Conservation (phyloP, 805 yeast species). For the Nakazawaea wickerhamii region DNA sequence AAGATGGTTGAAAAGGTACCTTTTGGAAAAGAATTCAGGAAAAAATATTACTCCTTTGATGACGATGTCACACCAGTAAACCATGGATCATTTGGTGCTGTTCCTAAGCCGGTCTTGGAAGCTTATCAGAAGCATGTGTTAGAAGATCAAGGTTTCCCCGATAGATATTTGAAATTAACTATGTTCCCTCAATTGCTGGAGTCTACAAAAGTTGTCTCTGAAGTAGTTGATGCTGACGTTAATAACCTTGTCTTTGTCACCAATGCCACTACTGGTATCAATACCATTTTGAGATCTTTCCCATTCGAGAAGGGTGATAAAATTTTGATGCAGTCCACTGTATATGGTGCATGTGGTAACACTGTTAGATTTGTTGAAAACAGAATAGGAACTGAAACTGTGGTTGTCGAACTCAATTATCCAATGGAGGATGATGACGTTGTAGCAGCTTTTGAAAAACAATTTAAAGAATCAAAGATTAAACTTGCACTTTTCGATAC, state of each 20-base stretch:
- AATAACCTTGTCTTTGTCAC: slow-evolving; percentile 45
- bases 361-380: slow-evolving; percentile 38
- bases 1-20: slow-evolving; percentile 13
- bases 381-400: slow-evolving; percentile 28
- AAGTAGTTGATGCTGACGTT: slow-evolving; percentile 42
- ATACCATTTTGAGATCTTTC: slow-evolving; percentile 48
- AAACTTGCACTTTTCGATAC: slow-evolving; percentile 50
- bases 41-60: slow-evolving; percentile 40
- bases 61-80: slow-evolving; percentile 42
- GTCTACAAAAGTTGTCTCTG: slow-evolving; percentile 33
- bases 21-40: slow-evolving; percentile 47
- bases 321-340: slow-evolving; percentile 42
- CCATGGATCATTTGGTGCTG: slow-evolving; percentile 61
- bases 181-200: slow-evolving; percentile 25
- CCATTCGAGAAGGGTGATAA: slow-evolving; percentile 49
- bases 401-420: slow-evolving; percentile 34
- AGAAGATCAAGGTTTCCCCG: slow-evolving; percentile 38
- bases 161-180: slow-evolving; percentile 31
- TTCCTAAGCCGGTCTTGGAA: slow-evolving; percentile 43
- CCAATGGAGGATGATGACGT: slow-evolving; percentile 41
- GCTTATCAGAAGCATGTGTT: slow-evolving; percentile 26
- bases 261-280: slow-evolving; percentile 59
- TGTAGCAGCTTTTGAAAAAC: slow-evolving; percentile 25
- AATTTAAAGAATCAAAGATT: slow-evolving; percentile 19
- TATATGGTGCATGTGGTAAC: slow-evolving; percentile 52